phyloP scores from a whole-genome alignment of 2,329 filamentous ascomycete species.

The Fusarium udum region DNA sequence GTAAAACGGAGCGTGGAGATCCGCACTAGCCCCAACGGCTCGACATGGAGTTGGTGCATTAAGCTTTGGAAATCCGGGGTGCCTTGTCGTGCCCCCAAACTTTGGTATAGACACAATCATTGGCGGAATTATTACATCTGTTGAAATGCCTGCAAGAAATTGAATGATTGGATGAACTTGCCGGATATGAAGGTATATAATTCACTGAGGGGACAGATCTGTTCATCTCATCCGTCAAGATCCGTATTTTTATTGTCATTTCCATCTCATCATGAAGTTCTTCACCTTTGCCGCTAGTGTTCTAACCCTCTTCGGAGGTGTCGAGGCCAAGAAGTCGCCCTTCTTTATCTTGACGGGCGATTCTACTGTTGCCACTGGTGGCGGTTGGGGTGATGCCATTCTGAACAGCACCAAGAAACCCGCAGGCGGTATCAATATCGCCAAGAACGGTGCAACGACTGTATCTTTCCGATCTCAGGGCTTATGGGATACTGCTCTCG shows the following conservation, averaged over 20 bases:
- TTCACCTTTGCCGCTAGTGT: accelerated
- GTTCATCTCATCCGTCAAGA: neutral
- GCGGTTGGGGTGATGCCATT: slow-evolving; percentile 7
- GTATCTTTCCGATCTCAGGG: slow-evolving; percentile 6
- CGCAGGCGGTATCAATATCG: slow-evolving; percentile 1
- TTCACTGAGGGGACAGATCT: neutral
- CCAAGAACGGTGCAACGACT: slow-evolving; percentile 15
- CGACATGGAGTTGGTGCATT: neutral
- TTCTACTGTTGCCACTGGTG: slow-evolving; percentile 8
- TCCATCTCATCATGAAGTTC: neutral
- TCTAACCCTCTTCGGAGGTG: neutral
- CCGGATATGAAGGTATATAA: neutral
- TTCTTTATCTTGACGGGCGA: slow-evolving; percentile 17
- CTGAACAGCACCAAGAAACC: slow-evolving; percentile 1
- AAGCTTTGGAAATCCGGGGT: neutral
- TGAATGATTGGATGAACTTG: neutral
- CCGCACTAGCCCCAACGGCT: neutral
- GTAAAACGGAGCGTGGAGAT: neutral
- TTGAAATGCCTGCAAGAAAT: neutral
- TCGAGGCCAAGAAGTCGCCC: neutral
- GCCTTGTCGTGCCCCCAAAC: neutral
- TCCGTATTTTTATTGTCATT: neutral
- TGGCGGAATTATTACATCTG: neutral
- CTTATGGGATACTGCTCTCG: neutral
- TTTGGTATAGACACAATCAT: accelerated